These are phyloP conservation scores for Aristolochia fimbriata DNA, from an alignment of 164 flowering plant species.

Conservation along the genomic window DNA sequence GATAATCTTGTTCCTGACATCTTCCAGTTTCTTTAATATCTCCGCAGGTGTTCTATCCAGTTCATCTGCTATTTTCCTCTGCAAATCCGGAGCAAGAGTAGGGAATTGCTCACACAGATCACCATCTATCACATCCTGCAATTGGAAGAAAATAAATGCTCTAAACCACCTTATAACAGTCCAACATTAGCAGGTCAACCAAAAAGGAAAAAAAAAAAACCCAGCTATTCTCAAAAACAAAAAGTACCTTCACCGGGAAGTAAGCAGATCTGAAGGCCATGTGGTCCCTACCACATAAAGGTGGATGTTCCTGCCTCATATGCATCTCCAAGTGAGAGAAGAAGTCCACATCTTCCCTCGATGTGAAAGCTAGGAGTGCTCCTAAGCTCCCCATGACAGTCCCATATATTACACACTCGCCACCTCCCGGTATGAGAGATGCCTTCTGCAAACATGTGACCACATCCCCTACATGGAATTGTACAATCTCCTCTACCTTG, in stretches of 20 bases:
- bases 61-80: conserved; percentile 96
- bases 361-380: conserved; percentile 84
- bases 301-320: conserved; percentile 96
- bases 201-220: no score
- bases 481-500: conserved; percentile 94
- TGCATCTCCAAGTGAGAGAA: conserved; percentile 99
- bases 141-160: no score
- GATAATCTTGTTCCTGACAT: conserved; percentile 77
- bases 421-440: conserved; percentile 93
- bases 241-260: conserved; percentile 86
- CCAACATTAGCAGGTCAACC: no score
- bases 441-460: conserved; percentile 92
- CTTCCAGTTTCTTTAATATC: conserved; percentile 94
- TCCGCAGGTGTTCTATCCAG: conserved; percentile 96
- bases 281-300: conserved; percentile 97
- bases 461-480: conserved; percentile 93
- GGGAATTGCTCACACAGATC: conserved; percentile 98
- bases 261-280: conserved; percentile 96
- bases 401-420: conserved; percentile 90
- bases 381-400: conserved; percentile 99
- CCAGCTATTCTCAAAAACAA: no score
- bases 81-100: conserved; percentile 77
- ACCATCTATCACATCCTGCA: conserved; percentile 99
- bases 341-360: conserved; percentile 98
- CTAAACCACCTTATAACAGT: no score